phyloP scores from a whole-genome alignment of 1,139 yeast genomes.

The Ogataea hybrid region DNA sequence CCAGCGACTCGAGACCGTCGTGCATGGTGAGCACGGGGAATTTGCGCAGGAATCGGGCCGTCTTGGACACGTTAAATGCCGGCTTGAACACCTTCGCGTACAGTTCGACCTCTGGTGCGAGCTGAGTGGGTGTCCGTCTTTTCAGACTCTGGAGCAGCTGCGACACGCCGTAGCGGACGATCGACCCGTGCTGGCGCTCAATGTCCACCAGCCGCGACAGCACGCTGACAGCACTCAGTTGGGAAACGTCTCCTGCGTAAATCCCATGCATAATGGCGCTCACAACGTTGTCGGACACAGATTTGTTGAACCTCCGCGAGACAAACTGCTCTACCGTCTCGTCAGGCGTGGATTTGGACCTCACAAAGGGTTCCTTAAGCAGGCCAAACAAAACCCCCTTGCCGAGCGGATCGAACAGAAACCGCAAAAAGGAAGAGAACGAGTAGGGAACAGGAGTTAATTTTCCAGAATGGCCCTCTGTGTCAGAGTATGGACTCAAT shows the following conservation, averaged over 20 bases:
- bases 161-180: slow-evolving; percentile 37
- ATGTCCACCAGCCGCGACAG: slow-evolving; percentile 49
- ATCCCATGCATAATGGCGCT: slow-evolving; percentile 89
- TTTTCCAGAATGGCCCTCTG: slow-evolving; percentile 28
- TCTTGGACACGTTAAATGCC: slow-evolving; percentile 36
- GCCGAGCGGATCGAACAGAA: slow-evolving; percentile 43
- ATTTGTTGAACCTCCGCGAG: slow-evolving; percentile 63
- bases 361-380: slow-evolving; percentile 44
- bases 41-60: slow-evolving; percentile 38
- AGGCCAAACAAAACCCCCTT: slow-evolving; percentile 36
- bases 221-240: slow-evolving; percentile 63
- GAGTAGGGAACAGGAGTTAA: slow-evolving; percentile 57
- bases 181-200: slow-evolving; percentile 62
- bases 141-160: slow-evolving; percentile 9
- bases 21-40: slow-evolving; percentile 46
- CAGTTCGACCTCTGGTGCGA: slow-evolving; percentile 20
- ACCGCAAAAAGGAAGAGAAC: slow-evolving; percentile 37
- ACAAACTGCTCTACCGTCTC: slow-evolving; percentile 73
- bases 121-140: slow-evolving; percentile 13
- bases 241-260: slow-evolving; percentile 79
- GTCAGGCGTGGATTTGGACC: slow-evolving; percentile 40
- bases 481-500: slow-evolving; percentile 37
- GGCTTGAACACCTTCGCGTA: slow-evolving; percentile 38
- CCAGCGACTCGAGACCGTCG: slow-evolving; percentile 54
- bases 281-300: slow-evolving; percentile 57